Conservation (phyloP, 768 basidiomycete genomes). For the Trametes cubensis region DNA sequence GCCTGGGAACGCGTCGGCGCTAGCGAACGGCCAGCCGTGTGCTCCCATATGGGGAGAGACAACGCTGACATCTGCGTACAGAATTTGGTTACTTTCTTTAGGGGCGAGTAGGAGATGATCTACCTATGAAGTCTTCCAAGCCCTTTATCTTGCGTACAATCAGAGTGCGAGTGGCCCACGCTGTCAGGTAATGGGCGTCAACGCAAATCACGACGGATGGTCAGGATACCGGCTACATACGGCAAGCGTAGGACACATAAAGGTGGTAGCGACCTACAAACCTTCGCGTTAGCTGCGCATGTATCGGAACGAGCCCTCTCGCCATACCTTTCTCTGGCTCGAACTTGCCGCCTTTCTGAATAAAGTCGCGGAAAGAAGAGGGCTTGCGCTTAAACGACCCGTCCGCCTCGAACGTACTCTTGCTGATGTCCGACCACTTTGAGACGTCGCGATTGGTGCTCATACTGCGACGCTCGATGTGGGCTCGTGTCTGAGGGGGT, state of each 20-base stretch:
- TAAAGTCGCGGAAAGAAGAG: constrained; percentile 56
- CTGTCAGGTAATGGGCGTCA: constrained; percentile 38
- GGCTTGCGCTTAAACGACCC: constrained; percentile 66
- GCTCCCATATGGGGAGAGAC: constrained; percentile 87
- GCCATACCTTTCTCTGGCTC: constrained; percentile 80
- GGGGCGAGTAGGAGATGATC: constrained; percentile 31
- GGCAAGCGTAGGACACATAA: constrained; percentile 86
- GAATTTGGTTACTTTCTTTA: neutral
- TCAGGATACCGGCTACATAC: constrained; percentile 43
- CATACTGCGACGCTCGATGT: neutral
- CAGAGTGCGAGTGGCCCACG: constrained; percentile 92
- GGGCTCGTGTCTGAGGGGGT: too few relatives aligned
- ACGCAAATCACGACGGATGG: neutral
- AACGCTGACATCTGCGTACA: constrained; percentile 62
- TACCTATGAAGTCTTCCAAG: constrained; percentile 80
- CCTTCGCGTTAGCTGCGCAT: neutral
- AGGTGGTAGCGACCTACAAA: constrained; percentile 83
- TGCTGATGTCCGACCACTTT: constrained; percentile 53
- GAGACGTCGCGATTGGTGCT: constrained; percentile 34
- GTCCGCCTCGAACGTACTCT: constrained; percentile 55
- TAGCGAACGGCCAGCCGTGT: constrained; percentile 87
- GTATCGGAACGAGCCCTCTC: neutral
- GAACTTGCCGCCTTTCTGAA: constrained; percentile 62
- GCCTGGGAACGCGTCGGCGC: constrained; percentile 64
- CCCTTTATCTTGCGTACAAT: constrained; percentile 93